These are phyloP conservation scores for Magnolia changhungtana DNA, from an alignment of 164 flowering plant species.

Conservation along the genomic window DNA sequence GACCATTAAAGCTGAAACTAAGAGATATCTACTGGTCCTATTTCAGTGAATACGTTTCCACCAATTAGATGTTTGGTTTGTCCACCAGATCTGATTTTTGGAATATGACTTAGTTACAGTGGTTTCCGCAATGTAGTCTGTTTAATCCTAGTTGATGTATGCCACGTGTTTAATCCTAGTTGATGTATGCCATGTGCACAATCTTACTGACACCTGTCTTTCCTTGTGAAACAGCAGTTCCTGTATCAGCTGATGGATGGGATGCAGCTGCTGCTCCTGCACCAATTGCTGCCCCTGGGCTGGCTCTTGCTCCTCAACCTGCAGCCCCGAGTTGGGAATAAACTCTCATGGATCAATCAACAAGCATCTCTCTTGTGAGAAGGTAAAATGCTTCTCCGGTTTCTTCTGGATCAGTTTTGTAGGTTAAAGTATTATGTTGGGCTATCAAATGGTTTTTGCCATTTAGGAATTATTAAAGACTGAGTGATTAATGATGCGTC, in stretches of 20 bases:
- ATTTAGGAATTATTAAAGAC: background rate
- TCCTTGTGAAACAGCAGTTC: background rate
- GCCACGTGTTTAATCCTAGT: too few relatives aligned
- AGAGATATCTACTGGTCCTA: too few relatives aligned
- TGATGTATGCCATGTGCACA: too few relatives aligned
- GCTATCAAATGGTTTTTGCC: background rate
- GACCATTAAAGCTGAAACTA: too few relatives aligned
- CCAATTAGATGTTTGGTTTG: too few relatives aligned
- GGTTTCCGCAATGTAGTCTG: too few relatives aligned
- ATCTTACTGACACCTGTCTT: background rate
- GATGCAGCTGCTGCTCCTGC: slow-evolving; percentile 6
- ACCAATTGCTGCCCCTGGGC: background rate
- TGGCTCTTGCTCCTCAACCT: background rate
- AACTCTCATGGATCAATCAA: background rate
- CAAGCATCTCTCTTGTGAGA: background rate
- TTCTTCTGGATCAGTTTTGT: background rate
- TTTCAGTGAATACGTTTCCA: too few relatives aligned
- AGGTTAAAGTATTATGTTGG: background rate
- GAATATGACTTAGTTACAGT: too few relatives aligned
- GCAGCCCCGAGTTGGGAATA: background rate
- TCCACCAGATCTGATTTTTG: too few relatives aligned
- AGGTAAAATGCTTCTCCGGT: background rate
- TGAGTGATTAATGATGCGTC: background rate
- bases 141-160: too few relatives aligned
- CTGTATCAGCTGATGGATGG: slow-evolving; percentile 8